Conservation (phyloP, 306 rosid species). For the Fragaria ananassa region DNA sequence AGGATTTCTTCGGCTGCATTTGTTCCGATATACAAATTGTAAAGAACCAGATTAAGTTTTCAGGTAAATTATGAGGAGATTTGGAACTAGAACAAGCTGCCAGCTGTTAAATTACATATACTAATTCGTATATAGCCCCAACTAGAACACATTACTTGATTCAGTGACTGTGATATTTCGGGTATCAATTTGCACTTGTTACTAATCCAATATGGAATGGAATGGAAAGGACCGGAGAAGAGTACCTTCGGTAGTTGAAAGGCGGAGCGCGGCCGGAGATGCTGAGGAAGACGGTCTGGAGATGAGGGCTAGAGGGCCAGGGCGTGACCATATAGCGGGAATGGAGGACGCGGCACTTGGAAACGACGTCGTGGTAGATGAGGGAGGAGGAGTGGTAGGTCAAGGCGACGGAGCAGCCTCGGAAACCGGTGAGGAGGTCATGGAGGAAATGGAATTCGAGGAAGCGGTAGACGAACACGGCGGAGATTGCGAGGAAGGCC, state of each 20-base stretch:
- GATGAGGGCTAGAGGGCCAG: conserved; percentile 84
- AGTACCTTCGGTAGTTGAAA: conserved; percentile 65
- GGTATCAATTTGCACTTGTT: no score
- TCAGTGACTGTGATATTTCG: no score
- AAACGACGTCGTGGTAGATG: conserved; percentile 61
- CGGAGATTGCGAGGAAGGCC: conserved; percentile 13
- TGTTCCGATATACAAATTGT: no score
- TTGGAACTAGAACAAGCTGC: no score
- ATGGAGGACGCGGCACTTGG: conserved; percentile 73
- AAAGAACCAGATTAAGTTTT: no score
- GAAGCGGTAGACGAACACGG: conserved; percentile 51
- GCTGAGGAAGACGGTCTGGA: conserved; percentile 72
- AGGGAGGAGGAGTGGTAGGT: conserved; percentile 46
- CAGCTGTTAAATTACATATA: no score
- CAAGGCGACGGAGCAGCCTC: conserved; percentile 48
- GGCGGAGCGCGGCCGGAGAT: conserved; percentile 66
- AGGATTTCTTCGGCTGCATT: no score
- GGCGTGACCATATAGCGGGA: conserved; percentile 65
- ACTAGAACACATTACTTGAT: no score
- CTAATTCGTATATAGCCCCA: no score
- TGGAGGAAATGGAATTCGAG: conserved; percentile 65
- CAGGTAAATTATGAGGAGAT: no score
- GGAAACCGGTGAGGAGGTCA: conserved; percentile 52
- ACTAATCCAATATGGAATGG: no score
- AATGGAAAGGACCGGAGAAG: no score